These are phyloP conservation scores for Collybiopsis confluens DNA, from an alignment of 768 basidiomycete genomes.

Conservation along the genomic window DNA sequence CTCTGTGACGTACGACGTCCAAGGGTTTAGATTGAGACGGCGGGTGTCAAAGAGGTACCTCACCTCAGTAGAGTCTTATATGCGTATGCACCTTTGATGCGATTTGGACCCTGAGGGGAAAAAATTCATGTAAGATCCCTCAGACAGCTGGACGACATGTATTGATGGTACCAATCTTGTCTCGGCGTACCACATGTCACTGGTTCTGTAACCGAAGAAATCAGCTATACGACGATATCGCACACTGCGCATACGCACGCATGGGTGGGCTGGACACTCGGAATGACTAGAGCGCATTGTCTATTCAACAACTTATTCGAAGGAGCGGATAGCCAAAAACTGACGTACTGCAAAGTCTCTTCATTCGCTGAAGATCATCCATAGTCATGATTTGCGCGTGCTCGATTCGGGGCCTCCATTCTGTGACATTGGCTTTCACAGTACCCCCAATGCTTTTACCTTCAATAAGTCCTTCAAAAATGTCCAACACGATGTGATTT, in stretches of 20 bases:
- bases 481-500: conserved; percentile 77
- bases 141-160: not conserved
- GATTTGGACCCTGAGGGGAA: conserved; percentile 59
- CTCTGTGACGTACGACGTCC: conserved; percentile 25
- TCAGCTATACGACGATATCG: not conserved
- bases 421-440: conserved; percentile 31
- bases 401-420: conserved; percentile 78
- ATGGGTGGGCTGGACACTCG: conserved; percentile 92
- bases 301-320: too few species aligned
- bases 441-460: conserved; percentile 16
- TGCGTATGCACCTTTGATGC: conserved; percentile 87
- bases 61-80: conserved; percentile 76
- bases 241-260: conserved; percentile 45
- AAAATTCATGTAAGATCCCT: not conserved
- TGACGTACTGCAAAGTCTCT: conserved; percentile 36
- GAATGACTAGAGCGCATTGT: conserved; percentile 59
- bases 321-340: too few species aligned
- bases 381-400: conserved; percentile 86
- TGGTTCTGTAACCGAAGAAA: conserved; percentile 46
- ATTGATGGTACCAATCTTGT: conserved; percentile 50
- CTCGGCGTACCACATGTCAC: conserved; percentile 93
- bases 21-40: not conserved
- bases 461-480: conserved; percentile 65
- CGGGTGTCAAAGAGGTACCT: conserved; percentile 14
- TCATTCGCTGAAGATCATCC: conserved; percentile 66